Base-by-base conservation (phyloP, 768 basidiomycete genomes). In the Lactarius quietus region DNA sequence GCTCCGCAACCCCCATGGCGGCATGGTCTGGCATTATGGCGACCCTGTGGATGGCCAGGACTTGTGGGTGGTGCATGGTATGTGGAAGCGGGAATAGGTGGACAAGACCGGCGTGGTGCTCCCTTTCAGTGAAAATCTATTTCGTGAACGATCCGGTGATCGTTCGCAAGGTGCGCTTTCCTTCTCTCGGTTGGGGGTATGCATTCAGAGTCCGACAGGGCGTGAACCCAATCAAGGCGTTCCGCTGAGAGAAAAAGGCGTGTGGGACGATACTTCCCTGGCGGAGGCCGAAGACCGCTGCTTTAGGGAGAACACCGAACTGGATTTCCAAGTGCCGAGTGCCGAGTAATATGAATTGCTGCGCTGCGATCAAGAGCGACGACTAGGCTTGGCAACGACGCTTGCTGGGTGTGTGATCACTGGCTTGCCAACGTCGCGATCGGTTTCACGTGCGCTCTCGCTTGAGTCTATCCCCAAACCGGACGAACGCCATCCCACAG, bases 381-480 rank as follows among this genome's bases (percentile, higher is more conserved):
- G 81, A 92, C 72, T 98, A 88, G 75, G 80, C 72, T 6, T 93
- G 87, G 89, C 96, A 98, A 70, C 76, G 84, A 33, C 81, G 87
- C 35, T 95, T 95, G 94, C 93, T 98, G 89, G 96, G 98, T 71
- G 92, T 0, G 81, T 98, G 81, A 82, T 96, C 57, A 88, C 87
- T 5, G 96, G 79, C 0, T 78, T 97, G 82, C 86, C 4, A 79
- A 92, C 41, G 80, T 93, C n/a, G n/a, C n/a, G n/a, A n/a, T n/a
- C 41, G 88, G 88, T 10, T 97, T 93, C 80, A 94, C 92, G 93
- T 92, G 75, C 70, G 92, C 83, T 18, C 38, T n/a, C 23, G 12
- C 20, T 48, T 10, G 10, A 9, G 52, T 8, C 28, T 18, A 38
- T 63, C 6, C 12, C 23, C 41, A 5, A 14, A 38, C 7, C 8